These are phyloP conservation scores for Tuber indicum DNA, from an alignment of 495 filamentous ascomycete genomes.

Conservation along the genomic window DNA sequence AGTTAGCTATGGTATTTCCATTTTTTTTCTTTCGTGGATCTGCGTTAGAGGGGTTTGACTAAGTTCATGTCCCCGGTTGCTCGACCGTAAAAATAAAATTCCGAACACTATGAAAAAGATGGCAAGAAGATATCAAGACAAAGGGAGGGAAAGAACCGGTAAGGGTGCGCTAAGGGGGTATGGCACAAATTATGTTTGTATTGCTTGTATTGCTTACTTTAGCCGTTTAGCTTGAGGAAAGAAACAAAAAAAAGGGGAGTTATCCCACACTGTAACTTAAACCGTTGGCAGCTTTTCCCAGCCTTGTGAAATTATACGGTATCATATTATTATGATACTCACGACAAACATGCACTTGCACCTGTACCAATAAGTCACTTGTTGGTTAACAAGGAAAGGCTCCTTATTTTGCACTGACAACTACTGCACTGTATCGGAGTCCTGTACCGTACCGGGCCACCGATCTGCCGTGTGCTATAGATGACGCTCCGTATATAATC, in stretches of 20 bases:
- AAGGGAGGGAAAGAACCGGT: background rate
- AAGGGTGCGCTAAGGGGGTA: background rate
- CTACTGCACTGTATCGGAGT: background rate
- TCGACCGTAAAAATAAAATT: background rate
- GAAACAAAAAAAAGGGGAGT: background rate
- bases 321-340: background rate
- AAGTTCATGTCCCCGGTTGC: background rate
- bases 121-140: background rate
- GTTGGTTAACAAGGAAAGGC: background rate
- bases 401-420: background rate
- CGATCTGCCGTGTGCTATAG: background rate
- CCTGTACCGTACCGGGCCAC: too few species aligned
- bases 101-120: background rate
- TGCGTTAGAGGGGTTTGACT: background rate
- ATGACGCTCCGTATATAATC: background rate
- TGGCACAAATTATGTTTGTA: background rate
- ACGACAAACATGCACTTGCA: background rate
- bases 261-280: background rate
- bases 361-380: background rate
- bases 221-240: background rate
- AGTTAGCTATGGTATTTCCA: background rate
- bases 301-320: background rate
- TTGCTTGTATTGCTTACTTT: background rate
- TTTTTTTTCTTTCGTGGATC: background rate
- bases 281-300: background rate